These are phyloP conservation scores for Talaromyces stipitatus DNA, from an alignment of 495 filamentous ascomycete genomes.

Conservation along the genomic window DNA sequence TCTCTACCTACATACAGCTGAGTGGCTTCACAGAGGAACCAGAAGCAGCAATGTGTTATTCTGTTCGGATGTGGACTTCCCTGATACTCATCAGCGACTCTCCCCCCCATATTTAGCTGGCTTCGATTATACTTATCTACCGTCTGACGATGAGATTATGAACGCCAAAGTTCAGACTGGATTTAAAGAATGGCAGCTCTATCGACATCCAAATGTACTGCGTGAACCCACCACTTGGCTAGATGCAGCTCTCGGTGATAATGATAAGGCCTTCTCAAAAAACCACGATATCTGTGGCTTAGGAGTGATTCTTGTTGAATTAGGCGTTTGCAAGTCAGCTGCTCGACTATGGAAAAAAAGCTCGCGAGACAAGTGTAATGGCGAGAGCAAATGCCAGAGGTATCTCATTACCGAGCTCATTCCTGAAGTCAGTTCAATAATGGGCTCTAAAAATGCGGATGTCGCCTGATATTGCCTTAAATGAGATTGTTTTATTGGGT, in stretches of 20 bases:
- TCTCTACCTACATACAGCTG: conserved; percentile 23
- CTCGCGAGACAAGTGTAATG: background rate
- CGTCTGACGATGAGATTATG: background rate
- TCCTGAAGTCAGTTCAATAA: conserved; percentile 1
- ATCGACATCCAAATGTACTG: conserved; percentile 14
- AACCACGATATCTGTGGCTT: conserved; percentile 19
- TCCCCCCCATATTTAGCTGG: conserved; percentile 13
- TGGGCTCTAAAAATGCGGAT: background rate
- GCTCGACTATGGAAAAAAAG: background rate
- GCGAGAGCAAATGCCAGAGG: too few relatives aligned
- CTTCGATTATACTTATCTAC: conserved; percentile 15
- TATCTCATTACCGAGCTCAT: background rate
- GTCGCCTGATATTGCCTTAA: background rate
- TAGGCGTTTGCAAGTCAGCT: conserved; percentile 11
- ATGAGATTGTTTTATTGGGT: too few relatives aligned
- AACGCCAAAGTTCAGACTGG: conserved; percentile 7
- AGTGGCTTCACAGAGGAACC: conserved; percentile 30
- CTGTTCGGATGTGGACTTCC: background rate
- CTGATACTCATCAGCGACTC: background rate
- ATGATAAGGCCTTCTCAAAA: conserved; percentile 5
- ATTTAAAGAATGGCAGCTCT: conserved; percentile 11
- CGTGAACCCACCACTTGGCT: conserved; percentile 3
- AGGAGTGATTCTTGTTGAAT: conserved; percentile 14
- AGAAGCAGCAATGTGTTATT: conserved; percentile 25
- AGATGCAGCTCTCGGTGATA: background rate